phyloP scores from a whole-genome alignment of 2,329 filamentous ascomycete species.

The Acarospora socialis region DNA sequence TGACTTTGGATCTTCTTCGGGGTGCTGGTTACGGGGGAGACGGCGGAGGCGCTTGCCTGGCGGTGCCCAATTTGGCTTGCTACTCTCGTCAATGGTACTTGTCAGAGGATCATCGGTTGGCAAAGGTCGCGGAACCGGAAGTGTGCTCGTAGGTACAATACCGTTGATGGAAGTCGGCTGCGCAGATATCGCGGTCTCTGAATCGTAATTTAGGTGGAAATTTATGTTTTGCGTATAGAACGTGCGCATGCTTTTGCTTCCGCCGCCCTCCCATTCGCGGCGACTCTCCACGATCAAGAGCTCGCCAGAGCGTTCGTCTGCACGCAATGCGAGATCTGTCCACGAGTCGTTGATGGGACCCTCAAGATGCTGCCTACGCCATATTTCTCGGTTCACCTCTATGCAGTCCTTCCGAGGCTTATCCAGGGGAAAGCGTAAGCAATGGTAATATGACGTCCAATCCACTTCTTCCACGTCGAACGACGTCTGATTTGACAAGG shows the following conservation, averaged over 20 bases:
- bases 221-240: constrained; percentile 42
- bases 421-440: constrained; percentile 46
- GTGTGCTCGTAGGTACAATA: no score
- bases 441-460: constrained; percentile 57
- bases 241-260: constrained; percentile 46
- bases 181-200: constrained; percentile 13
- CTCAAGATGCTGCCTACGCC: constrained; percentile 53
- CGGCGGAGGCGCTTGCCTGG: constrained; percentile 24
- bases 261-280: constrained; percentile 48
- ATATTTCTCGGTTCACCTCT: constrained; percentile 39
- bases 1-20: constrained; percentile 12
- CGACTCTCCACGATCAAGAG: constrained; percentile 53
- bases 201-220: neutral
- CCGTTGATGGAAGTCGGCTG: no score
- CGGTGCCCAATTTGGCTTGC: constrained; percentile 23
- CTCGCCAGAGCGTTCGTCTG: constrained; percentile 43
- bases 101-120: constrained; percentile 20
- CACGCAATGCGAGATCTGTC: constrained; percentile 49
- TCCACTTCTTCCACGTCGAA: constrained; percentile 49
- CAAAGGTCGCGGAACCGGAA: constrained; percentile 6
- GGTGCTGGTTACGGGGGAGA: constrained; percentile 28
- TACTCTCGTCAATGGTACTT: constrained; percentile 17
- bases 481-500: constrained; percentile 50
- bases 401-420: constrained; percentile 26
- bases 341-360: constrained; percentile 62